A percentile compares a stretch with the other conserved stretches of the same genome.
Conservation (phyloP, 139 green algal genomes). For the Pleodorina starrii region DNA sequence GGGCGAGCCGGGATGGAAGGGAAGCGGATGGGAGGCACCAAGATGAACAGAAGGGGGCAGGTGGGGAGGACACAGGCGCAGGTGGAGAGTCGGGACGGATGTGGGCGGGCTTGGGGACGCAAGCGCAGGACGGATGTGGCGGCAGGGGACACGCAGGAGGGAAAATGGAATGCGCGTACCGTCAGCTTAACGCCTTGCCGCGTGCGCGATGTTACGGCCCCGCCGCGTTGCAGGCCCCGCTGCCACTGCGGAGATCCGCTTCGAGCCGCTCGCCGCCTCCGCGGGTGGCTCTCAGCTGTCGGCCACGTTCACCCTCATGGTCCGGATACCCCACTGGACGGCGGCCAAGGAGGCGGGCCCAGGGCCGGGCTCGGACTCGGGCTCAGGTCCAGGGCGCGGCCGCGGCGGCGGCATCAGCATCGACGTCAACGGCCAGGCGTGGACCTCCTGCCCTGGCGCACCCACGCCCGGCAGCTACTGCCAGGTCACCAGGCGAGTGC, state of each 20-base stretch:
- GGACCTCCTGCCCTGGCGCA: slow-evolving; percentile 21
- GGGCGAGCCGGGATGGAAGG: not conserved
- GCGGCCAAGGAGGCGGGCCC: not conserved
- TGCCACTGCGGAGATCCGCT: slow-evolving; percentile 3
- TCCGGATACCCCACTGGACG: slow-evolving; percentile 35
- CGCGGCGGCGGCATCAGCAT: not conserved
- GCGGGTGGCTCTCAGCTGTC: not conserved
- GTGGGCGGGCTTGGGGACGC: no score
- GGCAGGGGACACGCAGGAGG: no score
- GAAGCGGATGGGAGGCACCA: no score
- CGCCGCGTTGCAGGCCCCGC: slow-evolving; percentile 43
- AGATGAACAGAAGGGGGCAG: no score
- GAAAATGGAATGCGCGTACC: no score
- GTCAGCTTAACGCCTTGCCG: no score
- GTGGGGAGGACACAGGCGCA: no score
- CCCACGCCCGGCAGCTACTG: slow-evolving; percentile 19
- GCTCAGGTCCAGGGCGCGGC: no score
- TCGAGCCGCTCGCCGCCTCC: not conserved
- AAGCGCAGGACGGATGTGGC: no score
- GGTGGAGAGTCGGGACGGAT: no score
- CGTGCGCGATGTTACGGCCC: no score
- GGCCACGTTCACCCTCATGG: slow-evolving; percentile 34
- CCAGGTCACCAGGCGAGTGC: slow-evolving; percentile 6
- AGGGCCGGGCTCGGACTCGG: no score
- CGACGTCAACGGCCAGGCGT: slow-evolving; percentile 2